These are phyloP conservation scores for Colletotrichum liriopes DNA, from an alignment of 2,329 filamentous ascomycete species.

Conservation along the genomic window DNA sequence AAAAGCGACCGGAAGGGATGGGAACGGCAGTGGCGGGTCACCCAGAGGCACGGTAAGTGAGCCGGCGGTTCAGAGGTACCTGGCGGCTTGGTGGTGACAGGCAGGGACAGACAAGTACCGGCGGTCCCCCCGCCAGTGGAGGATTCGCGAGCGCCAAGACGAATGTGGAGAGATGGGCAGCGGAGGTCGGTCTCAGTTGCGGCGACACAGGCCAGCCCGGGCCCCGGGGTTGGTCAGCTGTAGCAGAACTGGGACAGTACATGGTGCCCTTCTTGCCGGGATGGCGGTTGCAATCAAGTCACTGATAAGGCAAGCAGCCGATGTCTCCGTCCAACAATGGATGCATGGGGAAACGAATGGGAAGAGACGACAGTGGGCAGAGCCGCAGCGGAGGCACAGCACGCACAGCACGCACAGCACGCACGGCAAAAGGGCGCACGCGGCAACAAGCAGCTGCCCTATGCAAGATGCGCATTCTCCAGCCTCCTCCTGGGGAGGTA, in stretches of 20 bases:
- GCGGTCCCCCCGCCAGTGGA: conserved; percentile 1
- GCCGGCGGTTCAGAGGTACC: conserved; percentile 18
- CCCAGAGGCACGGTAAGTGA: conserved; percentile 9
- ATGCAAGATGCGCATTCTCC: conserved; percentile 10
- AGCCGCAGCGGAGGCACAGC: conserved; percentile 25
- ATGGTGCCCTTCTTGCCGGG: not conserved
- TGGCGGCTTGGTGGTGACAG: not conserved
- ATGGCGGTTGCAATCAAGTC: conserved; percentile 10
- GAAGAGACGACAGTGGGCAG: conserved; percentile 9
- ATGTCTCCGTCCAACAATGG: conserved; percentile 11
- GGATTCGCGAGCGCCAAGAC: conserved; percentile 34
- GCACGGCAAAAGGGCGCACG: conserved; percentile 2
- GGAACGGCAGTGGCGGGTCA: conserved; percentile 34
- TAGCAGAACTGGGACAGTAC: conserved; percentile 25
- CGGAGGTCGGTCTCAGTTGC: conserved; percentile 32
- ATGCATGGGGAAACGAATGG: not conserved
- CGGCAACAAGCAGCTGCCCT: not conserved
- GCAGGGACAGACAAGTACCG: conserved; percentile 15
- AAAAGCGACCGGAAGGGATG: conserved; percentile 36
- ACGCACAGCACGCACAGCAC: conserved; percentile 17
- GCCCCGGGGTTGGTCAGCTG: conserved; percentile 31
- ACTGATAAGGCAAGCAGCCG: conserved; percentile 18
- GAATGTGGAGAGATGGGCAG: conserved; percentile 30
- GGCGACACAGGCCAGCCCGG: conserved; percentile 35
- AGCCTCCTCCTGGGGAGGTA: not conserved